Evolutionary conservation across 2,329 filamentous ascomycete species (phyloP).

Genomic region (Calonectria henricotiae): DNA sequence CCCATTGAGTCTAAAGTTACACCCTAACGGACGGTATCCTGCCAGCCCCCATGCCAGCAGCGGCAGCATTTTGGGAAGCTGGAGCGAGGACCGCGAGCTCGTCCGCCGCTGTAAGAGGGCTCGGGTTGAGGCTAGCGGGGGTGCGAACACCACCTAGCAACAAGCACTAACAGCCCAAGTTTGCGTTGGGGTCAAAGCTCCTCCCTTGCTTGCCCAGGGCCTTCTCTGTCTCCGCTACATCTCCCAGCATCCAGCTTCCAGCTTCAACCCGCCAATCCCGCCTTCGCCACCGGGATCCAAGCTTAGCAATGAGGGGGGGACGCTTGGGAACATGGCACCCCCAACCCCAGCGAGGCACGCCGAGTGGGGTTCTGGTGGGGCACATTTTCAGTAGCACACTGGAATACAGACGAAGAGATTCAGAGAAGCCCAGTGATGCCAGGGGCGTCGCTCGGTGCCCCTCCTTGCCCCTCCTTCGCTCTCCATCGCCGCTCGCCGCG

Average conservation of each 20-base stretch:
- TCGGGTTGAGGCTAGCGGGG: conserved; percentile 5
- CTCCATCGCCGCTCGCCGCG: conserved; percentile 28
- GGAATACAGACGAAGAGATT: conserved; percentile 5
- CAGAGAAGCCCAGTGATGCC: conserved; percentile 44
- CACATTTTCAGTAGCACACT: conserved; percentile 24
- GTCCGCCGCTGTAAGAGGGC: background rate
- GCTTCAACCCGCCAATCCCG: conserved; percentile 38
- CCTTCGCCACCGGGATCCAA: conserved; percentile 42
- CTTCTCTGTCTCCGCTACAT: conserved; percentile 15
- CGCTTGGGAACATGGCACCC: conserved; percentile 40
- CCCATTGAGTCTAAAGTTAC: conserved; percentile 11
- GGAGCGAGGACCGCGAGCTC: conserved; percentile 15
- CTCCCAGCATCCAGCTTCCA: background rate
- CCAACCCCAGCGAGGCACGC: conserved; percentile 49
- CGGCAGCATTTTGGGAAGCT: conserved; percentile 27
- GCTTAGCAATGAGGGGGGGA: conserved; percentile 29
- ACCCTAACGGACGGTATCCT: conserved; percentile 24
- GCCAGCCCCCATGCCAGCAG: conserved; percentile 17
- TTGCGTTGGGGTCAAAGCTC: conserved; percentile 22
- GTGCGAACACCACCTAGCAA: background rate
- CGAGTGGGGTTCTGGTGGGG: conserved; percentile 50
- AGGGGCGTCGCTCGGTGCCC: conserved; percentile 38
- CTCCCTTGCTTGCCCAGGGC: background rate
- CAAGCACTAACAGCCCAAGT: conserved; percentile 15
- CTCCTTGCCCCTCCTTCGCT: conserved; percentile 42